Percentiles rank a stretch among this genome's conserved stretches.
phyloP scores from a whole-genome alignment of 2,329 filamentous ascomycete genomes.

The Aspergillus thermomutatus region DNA sequence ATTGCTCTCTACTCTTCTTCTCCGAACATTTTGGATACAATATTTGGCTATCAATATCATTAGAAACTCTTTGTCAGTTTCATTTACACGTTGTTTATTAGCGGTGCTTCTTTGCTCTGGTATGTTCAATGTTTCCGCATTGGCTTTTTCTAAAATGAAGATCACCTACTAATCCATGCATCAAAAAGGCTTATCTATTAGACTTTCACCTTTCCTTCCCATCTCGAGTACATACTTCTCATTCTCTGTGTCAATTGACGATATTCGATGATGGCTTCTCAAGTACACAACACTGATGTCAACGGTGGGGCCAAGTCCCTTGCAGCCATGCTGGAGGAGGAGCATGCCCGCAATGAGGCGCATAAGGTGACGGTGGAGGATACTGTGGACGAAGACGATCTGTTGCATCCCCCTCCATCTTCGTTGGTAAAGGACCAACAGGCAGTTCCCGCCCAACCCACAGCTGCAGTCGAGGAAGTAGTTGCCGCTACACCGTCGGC shows the following conservation, averaged over 20 bases:
- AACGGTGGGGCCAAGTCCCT: conserved; percentile 43
- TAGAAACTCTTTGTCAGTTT: not conserved
- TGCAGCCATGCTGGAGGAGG: conserved; percentile 52
- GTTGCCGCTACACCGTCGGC: conserved; percentile 33
- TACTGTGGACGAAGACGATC: conserved; percentile 72
- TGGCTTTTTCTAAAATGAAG: not conserved
- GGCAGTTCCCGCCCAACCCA: conserved; percentile 18
- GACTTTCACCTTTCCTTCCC: conserved; percentile 8
- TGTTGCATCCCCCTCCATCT: conserved; percentile 55
- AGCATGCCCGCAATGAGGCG: conserved; percentile 50
- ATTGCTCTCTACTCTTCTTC: conserved; percentile 9
- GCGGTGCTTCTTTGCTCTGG: not conserved
- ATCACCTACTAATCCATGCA: not conserved
- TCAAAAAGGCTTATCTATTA: not conserved
- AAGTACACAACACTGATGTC: conserved; percentile 26
- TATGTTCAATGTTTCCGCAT: not conserved
- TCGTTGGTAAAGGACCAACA: conserved; percentile 36
- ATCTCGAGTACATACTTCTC: conserved; percentile 4
- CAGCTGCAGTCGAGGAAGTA: conserved; percentile 16
- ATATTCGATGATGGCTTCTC: conserved; percentile 30
- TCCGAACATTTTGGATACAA: not conserved
- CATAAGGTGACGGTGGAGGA: conserved; percentile 75
- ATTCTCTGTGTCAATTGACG: not conserved
- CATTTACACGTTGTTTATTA: not conserved
- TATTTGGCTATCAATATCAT: not conserved